Evolutionary conservation across 495 filamentous ascomycete genomes (phyloP), one percentile per base, ranked within the genome.

Genomic region (Aspergillus ellipticus): DNA sequence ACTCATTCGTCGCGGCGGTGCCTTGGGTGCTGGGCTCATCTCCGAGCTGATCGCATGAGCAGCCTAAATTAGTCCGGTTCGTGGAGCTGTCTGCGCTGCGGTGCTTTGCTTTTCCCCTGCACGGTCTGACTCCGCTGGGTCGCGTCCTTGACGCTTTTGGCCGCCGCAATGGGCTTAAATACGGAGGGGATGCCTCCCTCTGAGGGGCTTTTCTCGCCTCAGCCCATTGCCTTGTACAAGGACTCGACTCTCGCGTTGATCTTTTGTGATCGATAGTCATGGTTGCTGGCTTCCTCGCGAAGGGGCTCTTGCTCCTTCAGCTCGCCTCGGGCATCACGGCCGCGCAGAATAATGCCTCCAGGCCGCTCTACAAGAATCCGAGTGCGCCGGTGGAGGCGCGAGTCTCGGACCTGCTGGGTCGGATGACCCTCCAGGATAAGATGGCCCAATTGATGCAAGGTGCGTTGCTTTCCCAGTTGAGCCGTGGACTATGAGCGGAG

Each of bases 401-500:
- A 41, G 80, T 90, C 7, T 66, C 75, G 8, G 85, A 89, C 65
- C 71, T 90, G 20, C 58, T 90, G 53, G 77, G 79, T 1, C 75
- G 83, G 20, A 89, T 90, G 87, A 89, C 82, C 0, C 76, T 86
- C 39, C 76, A 85, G 61, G 87, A 89, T 48, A 89, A 89, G 66
- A 78, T 82, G 45, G 74, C 81, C 4, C 86, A 89, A 65, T 74
- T 89, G 54, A 76, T 85, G 41, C 83, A 86, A 63, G 83, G 85
- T 68, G 54, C 33, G 51, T 8, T 17, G 13, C 6, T 16, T 29
- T 21, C 13, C 8, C 24, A 9, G 21, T 5, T 0, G 16, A 29
- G n/a, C n/a, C 13, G 10, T n/a, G 5, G 33, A 37, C 33, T 37
- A 13, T 15, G 6, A 39, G 13, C 1, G 35, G 35, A 39, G n/a